Evolutionary conservation across 306 rosid species (phyloP).

Genomic region (Sechiopsis laciniata): DNA sequence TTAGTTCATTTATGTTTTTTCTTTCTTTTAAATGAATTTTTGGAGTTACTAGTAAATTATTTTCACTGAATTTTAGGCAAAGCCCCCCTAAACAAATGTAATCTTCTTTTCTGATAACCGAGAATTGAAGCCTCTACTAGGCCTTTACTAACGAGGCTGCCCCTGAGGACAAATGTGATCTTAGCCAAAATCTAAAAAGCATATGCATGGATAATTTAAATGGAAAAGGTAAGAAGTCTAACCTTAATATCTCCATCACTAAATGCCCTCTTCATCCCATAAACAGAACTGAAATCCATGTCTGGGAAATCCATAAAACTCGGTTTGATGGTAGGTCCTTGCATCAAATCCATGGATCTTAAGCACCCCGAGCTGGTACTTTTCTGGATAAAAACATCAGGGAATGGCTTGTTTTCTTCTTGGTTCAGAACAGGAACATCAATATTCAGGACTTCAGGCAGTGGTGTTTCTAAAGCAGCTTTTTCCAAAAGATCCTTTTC

Average conservation of each 20-base stretch:
- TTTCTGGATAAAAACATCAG: conserved; percentile 48
- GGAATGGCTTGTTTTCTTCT: conserved; percentile 46
- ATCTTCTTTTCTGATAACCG: too few species aligned
- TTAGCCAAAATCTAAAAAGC: too few species aligned
- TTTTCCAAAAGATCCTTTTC: conserved; percentile 65
- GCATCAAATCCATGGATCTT: conserved; percentile 78
- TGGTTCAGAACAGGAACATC: conserved; percentile 42
- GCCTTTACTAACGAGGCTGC: too few species aligned
- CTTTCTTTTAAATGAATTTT: too few species aligned
- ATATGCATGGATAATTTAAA: too few species aligned
- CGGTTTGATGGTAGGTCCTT: conserved; percentile 54
- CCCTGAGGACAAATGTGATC: too few species aligned
- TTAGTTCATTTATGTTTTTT: too few species aligned
- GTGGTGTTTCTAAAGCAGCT: conserved; percentile 48
- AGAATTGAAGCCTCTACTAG: too few species aligned
- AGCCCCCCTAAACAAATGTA: too few species aligned
- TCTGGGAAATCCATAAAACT: conserved; percentile 57
- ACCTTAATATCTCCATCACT: conserved; percentile 99
- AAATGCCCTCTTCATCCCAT: conserved; percentile 74
- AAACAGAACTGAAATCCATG: conserved; percentile 57
- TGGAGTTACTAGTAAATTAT: too few species aligned
- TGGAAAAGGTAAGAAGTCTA: conserved; percentile 19
- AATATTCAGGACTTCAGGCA: conserved; percentile 57
- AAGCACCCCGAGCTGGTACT: conserved; percentile 65
- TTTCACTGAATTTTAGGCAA: too few species aligned